phyloP scores from a whole-genome alignment of 305 asterid genomes.

The Fraxinus ornus region DNA sequence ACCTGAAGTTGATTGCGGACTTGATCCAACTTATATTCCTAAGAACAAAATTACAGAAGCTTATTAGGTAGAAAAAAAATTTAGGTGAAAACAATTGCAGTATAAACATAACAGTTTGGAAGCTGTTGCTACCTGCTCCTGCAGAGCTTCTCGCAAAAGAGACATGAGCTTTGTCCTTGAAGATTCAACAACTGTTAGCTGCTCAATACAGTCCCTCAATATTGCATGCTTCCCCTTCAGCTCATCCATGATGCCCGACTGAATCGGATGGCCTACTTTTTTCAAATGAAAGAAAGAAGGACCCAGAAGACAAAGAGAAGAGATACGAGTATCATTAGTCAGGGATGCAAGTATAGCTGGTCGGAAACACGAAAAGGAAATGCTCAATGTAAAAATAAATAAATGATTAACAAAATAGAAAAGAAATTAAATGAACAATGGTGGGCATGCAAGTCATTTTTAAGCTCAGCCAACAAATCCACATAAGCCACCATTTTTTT shows the following conservation, averaged over 20 bases:
- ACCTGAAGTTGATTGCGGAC: conserved; percentile 88
- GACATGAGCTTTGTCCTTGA: conserved; percentile 69
- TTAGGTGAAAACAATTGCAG: neutral
- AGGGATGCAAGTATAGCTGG: neutral
- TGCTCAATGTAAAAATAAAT: neutral
- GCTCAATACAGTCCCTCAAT: conserved; percentile 71
- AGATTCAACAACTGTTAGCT: conserved; percentile 62
- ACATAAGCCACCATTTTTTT: neutral
- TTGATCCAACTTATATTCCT: conserved; percentile 82
- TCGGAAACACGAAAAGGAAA: neutral
- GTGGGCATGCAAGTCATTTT: neutral
- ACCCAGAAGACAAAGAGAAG: neutral
- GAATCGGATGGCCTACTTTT: conserved; percentile 37
- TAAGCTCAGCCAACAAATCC: neutral
- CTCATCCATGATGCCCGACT: conserved; percentile 47
- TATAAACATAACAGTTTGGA: neutral
- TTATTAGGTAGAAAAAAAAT: conserved; percentile 11
- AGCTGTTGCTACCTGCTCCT: conserved; percentile 63
- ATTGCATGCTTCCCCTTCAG: conserved; percentile 66
- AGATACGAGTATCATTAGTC: neutral
- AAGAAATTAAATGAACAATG: neutral
- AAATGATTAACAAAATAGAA: neutral
- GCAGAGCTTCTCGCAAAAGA: conserved; percentile 74
- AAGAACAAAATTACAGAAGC: conserved; percentile 18
- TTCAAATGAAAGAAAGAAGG: neutral